phyloP scores from a whole-genome alignment of 306 rosid species.

The Trifolium repens region DNA sequence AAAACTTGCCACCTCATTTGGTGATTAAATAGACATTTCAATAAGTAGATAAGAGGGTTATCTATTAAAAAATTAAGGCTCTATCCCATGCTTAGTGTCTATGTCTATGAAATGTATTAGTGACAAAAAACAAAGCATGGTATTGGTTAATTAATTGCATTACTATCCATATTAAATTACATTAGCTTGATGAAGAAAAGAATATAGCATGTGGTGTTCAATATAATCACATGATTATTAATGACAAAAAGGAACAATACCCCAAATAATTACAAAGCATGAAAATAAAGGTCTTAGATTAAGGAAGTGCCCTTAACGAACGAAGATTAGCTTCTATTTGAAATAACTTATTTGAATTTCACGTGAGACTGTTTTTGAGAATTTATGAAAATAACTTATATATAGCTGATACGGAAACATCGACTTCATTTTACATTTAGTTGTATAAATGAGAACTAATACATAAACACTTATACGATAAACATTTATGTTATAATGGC shows the following conservation, averaged over 20 bases:
- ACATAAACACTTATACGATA: neutral
- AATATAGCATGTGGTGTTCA: constrained; percentile 59
- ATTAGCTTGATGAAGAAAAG: constrained; percentile 43
- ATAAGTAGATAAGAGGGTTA: constrained; percentile 24
- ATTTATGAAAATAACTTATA: too few species aligned
- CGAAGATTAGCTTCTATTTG: neutral
- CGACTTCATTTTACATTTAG: too few species aligned
- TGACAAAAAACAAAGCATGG: constrained; percentile 33
- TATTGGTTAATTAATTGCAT: constrained; percentile 23
- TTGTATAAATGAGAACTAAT: too few species aligned
- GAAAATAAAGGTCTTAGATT: constrained; percentile 45
- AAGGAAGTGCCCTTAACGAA: constrained; percentile 46
- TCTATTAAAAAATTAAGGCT: constrained; percentile 23
- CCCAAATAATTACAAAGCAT: constrained; percentile 38
- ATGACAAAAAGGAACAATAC: constrained; percentile 38
- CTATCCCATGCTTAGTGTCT: constrained; percentile 21
- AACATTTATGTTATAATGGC: too few species aligned
- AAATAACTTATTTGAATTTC: neutral
- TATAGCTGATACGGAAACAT: neutral
- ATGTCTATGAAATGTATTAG: constrained; percentile 41
- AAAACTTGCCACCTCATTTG: constrained; percentile 42
- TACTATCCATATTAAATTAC: constrained; percentile 38
- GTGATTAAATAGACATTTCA: constrained; percentile 28
- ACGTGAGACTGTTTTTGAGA: too few species aligned
- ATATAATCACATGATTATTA: constrained; percentile 60